Conservation (phyloP, 2,329 filamentous ascomycete species). For the Drechslerella dactyloides region DNA sequence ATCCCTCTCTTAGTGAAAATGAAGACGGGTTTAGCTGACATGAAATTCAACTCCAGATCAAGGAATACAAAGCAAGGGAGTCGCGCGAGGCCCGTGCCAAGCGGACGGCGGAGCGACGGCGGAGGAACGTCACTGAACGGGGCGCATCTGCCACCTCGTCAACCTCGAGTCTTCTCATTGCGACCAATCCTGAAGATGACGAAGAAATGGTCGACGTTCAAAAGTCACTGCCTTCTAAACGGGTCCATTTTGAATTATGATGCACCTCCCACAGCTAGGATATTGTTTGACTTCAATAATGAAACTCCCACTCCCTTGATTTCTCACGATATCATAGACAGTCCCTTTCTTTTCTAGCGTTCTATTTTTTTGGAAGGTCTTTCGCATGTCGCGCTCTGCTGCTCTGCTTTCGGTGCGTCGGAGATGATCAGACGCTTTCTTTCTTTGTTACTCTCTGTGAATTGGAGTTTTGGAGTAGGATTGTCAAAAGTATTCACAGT, state of each 20-base stretch:
- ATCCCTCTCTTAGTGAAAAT: not conserved
- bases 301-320: too few relatives aligned
- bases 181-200: conserved; percentile 20
- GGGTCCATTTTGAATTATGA: conserved; percentile 52
- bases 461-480: too few relatives aligned
- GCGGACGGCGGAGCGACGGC: conserved; percentile 52
- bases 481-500: too few relatives aligned
- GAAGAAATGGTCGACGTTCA: conserved; percentile 50
- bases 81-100: conserved; percentile 54
- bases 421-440: too few relatives aligned
- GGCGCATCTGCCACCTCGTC: conserved; percentile 38
- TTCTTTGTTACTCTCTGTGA: too few relatives aligned
- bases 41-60: conserved; percentile 49
- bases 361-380: too few relatives aligned
- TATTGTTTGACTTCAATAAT: not conserved
- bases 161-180: conserved; percentile 17
- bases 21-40: not conserved
- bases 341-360: too few relatives aligned
- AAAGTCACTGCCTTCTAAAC: conserved; percentile 31
- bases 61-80: conserved; percentile 54
- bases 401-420: too few relatives aligned
- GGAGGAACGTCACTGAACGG: conserved; percentile 51
- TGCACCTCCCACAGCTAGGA: not conserved
- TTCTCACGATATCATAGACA: too few relatives aligned
- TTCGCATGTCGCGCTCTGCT: too few relatives aligned